Percentiles rank a stretch among this genome's conserved stretches.
phyloP scores from a whole-genome alignment of 108 stramenopile genomes.

The Nitzschia sp. region DNA sequence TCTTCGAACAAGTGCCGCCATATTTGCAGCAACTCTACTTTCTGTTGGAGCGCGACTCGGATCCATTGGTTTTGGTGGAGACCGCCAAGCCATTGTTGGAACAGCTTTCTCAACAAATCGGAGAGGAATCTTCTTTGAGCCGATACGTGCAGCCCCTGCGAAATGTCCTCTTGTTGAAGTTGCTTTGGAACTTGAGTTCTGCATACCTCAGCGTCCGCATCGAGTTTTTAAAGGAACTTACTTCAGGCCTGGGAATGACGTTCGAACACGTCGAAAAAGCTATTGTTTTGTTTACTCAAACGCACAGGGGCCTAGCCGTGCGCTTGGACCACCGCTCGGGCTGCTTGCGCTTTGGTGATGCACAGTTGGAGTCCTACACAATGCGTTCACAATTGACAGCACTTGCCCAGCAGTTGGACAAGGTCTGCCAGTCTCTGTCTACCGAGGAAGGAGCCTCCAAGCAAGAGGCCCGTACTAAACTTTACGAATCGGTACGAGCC shows the following conservation, averaged over 20 bases:
- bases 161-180: slow-evolving; percentile 77
- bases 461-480: slow-evolving; percentile 30
- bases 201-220: slow-evolving; percentile 92
- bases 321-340: slow-evolving; percentile 87
- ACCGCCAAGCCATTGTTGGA: slow-evolving; percentile 74
- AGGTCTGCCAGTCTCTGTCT: slow-evolving; percentile 48
- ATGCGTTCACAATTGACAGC: slow-evolving; percentile 80
- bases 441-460: slow-evolving; percentile 38
- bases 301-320: slow-evolving; percentile 58
- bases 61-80: slow-evolving; percentile 81
- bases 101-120: slow-evolving; percentile 47
- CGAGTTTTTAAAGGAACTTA: slow-evolving; percentile 76
- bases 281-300: slow-evolving; percentile 79
- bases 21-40: slow-evolving; percentile 79
- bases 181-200: slow-evolving; percentile 81
- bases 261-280: slow-evolving; percentile 92
- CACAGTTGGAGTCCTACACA: slow-evolving; percentile 67
- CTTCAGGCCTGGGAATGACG: slow-evolving; percentile 76
- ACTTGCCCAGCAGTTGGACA: slow-evolving; percentile 68
- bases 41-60: slow-evolving; percentile 77
- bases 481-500: slow-evolving; percentile 73
- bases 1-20: slow-evolving; percentile 77
- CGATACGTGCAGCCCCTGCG: slow-evolving; percentile 72
- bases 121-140: slow-evolving; percentile 55
- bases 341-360: slow-evolving; percentile 89